Conservation (phyloP, 2,329 filamentous ascomycete species). For the Paecilomyces dactylethromorphus region DNA sequence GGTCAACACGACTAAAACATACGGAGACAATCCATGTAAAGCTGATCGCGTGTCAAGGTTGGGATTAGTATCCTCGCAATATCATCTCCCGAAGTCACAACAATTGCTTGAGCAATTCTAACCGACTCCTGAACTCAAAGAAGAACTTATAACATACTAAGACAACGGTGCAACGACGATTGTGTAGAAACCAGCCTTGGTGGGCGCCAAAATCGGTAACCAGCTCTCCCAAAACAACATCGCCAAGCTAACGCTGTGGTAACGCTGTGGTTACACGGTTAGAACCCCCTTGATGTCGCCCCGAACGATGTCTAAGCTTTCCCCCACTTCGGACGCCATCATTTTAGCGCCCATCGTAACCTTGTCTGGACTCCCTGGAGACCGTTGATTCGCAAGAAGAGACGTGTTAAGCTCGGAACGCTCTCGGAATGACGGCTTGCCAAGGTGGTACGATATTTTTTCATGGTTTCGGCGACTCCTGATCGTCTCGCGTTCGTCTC, state of each 20-base stretch:
- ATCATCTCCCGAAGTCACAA: neutral
- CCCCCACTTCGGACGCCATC: neutral
- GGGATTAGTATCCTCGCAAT: neutral
- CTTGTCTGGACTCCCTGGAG: neutral
- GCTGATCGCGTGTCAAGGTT: neutral
- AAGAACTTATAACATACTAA: neutral
- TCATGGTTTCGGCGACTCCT: neutral
- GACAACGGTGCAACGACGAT: neutral
- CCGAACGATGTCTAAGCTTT: neutral
- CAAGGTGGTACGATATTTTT: neutral
- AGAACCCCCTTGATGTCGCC: neutral
- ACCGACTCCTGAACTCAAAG: neutral
- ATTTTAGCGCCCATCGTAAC: neutral
- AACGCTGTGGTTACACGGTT: too few relatives aligned
- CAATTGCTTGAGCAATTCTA: neutral
- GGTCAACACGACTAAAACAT: neutral
- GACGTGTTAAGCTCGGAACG: neutral
- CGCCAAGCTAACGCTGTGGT: too few relatives aligned
- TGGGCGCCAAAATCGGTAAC: neutral
- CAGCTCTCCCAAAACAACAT: neutral
- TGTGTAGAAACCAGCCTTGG: neutral
- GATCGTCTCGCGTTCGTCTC: neutral
- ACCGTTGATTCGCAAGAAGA: neutral
- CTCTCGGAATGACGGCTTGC: neutral
- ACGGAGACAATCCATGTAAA: neutral